phyloP scores from a whole-genome alignment of 352 stramenopile genomes.

The Phytopythium vexans region DNA sequence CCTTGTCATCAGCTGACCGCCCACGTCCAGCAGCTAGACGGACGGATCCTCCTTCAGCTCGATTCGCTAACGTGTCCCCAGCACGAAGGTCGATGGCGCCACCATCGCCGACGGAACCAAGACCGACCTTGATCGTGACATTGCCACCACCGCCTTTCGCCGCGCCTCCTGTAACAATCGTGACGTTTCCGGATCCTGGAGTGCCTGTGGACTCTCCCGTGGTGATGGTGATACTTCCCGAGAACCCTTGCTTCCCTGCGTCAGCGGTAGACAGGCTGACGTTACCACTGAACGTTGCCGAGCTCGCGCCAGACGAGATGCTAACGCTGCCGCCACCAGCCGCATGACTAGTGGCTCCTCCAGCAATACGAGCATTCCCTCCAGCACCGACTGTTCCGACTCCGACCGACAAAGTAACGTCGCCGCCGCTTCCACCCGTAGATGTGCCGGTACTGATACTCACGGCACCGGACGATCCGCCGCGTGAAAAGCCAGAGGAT shows the following conservation, averaged over 20 bases:
- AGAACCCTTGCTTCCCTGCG: conserved; percentile 55
- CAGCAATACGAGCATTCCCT: conserved; percentile 39
- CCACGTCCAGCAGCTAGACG: conserved; percentile 44
- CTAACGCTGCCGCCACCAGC: conserved; percentile 51
- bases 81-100: conserved; percentile 42
- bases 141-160: conserved; percentile 50
- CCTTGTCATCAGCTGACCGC: conserved; percentile 38
- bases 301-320: conserved; percentile 52
- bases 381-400: conserved; percentile 35
- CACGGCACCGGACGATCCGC: conserved; percentile 58
- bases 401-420: conserved; percentile 55
- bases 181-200: conserved; percentile 60
- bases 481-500: conserved; percentile 39
- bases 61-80: conserved; percentile 37
- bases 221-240: conserved; percentile 67
- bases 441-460: conserved; percentile 66
- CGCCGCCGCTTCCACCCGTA: conserved; percentile 42
- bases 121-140: conserved; percentile 50
- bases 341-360: conserved; percentile 33
- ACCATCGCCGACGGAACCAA: conserved; percentile 42
- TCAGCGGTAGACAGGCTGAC: conserved; percentile 44
- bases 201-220: conserved; percentile 52
- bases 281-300: conserved; percentile 44
- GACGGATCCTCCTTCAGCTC: conserved; percentile 40
- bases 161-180: conserved; percentile 55